phyloP scores from a whole-genome alignment of 352 stramenopile genomes.

The Phytophthora ohioensis region DNA sequence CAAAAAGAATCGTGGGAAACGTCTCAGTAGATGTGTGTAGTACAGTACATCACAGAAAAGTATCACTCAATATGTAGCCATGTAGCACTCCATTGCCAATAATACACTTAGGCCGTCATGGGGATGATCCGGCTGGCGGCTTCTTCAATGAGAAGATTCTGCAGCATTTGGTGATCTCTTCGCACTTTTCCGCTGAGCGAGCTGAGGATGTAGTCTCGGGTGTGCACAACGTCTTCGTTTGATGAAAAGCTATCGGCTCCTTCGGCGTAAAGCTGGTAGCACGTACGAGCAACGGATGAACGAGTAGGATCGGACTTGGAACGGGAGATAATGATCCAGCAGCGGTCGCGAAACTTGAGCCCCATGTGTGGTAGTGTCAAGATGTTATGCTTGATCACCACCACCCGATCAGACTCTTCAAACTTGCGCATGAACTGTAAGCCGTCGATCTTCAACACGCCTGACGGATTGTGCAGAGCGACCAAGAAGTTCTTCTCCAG shows the following conservation, averaged over 20 bases:
- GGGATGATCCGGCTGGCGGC: constrained; percentile 24
- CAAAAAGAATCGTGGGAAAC: constrained; percentile 3
- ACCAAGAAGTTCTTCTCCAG: constrained; percentile 51
- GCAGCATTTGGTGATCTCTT: constrained; percentile 40
- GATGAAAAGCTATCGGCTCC: constrained; percentile 23
- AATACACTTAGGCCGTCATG: constrained; percentile 24
- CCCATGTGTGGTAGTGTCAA: constrained; percentile 38
- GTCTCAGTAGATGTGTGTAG: constrained; percentile 4
- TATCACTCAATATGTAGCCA: constrained; percentile 22
- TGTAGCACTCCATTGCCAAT: background rate
- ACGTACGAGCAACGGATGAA: constrained; percentile 38
- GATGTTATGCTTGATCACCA: constrained; percentile 42
- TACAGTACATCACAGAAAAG: constrained; percentile 4
- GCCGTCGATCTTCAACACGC: constrained; percentile 38
- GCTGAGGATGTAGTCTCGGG: constrained; percentile 40
- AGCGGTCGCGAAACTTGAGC: constrained; percentile 40
- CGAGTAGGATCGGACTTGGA: constrained; percentile 37
- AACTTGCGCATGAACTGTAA: constrained; percentile 50
- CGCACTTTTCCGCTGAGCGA: constrained; percentile 42
- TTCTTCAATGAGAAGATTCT: constrained; percentile 43
- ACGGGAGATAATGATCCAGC: constrained; percentile 47
- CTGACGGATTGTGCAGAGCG: constrained; percentile 38
- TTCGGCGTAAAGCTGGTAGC: constrained; percentile 46
- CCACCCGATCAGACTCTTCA: constrained; percentile 39
- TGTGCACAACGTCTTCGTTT: constrained; percentile 28